These are phyloP conservation scores for Mortierella sp. DNA, from an alignment of 371 early-diverging fungal species.

Conservation along the genomic window DNA sequence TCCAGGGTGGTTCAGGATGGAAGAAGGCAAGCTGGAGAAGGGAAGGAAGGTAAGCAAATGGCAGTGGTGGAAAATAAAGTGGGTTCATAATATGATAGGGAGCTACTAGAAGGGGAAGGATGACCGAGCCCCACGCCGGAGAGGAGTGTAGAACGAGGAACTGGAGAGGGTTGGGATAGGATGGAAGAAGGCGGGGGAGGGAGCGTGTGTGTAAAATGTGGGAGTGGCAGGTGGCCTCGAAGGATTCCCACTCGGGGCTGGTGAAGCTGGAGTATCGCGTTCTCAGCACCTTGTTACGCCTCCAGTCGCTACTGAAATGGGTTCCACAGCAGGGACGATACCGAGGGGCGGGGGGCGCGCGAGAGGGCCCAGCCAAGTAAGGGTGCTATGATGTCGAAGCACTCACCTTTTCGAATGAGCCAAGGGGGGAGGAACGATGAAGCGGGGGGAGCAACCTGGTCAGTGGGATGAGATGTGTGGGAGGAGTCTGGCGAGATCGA, in stretches of 20 bases:
- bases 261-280: not conserved
- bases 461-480: too few relatives aligned
- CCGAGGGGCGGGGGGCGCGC: not conserved
- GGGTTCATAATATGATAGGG: slow-evolving; percentile 5
- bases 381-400: not conserved
- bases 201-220: too few relatives aligned
- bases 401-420: too few relatives aligned
- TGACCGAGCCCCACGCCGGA: not conserved
- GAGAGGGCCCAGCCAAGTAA: not conserved
- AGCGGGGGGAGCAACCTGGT: too few relatives aligned
- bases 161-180: not conserved
- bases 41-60: slow-evolving; percentile 1
- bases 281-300: slow-evolving; percentile 7
- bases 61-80: not conserved
- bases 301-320: slow-evolving; percentile 10
- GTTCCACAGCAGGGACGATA: slow-evolving; percentile 5
- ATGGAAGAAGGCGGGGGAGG: not conserved
- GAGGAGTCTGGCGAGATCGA: too few relatives aligned
- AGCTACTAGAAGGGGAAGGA: not conserved
- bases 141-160: not conserved
- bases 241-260: slow-evolving; percentile 5
- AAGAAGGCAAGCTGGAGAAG: not conserved
- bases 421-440: too few relatives aligned
- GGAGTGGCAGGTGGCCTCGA: slow-evolving; percentile 2
- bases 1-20: too few relatives aligned